These are phyloP conservation scores for Fusarium citri DNA, from an alignment of 2,329 filamentous ascomycete genomes.

Conservation along the genomic window DNA sequence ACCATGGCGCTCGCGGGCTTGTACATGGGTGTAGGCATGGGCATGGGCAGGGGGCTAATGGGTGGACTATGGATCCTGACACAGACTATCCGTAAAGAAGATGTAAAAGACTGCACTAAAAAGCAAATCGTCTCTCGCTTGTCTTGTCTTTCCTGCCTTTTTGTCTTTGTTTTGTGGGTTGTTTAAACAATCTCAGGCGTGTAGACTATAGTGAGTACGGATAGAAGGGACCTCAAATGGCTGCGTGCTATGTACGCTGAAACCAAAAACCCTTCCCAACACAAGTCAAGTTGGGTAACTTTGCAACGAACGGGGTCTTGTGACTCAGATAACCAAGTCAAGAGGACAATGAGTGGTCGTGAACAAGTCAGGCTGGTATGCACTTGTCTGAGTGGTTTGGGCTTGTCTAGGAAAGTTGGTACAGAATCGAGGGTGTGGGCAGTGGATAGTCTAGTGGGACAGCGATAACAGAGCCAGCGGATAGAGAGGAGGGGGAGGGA, in stretches of 20 bases:
- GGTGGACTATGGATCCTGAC: slow-evolving; percentile 31
- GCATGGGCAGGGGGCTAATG: slow-evolving; percentile 5
- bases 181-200: slow-evolving; percentile 19
- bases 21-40: slow-evolving; percentile 7
- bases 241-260: slow-evolving; percentile 14
- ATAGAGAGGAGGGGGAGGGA: slow-evolving; percentile 30
- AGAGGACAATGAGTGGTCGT: slow-evolving; percentile 44
- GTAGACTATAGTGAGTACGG: not conserved
- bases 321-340: slow-evolving; percentile 45
- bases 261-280: slow-evolving; percentile 41
- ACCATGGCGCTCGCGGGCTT: slow-evolving; percentile 43
- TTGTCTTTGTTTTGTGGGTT: slow-evolving; percentile 25
- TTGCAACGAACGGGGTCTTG: slow-evolving; percentile 34
- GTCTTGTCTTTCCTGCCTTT: slow-evolving; percentile 3
- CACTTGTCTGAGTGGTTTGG: slow-evolving; percentile 33
- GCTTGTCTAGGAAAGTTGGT: slow-evolving; percentile 42
- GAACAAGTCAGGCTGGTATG: slow-evolving; percentile 47
- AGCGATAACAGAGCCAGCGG: slow-evolving; percentile 3
- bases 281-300: slow-evolving; percentile 24
- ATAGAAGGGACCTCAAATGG: slow-evolving; percentile 33
- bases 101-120: slow-evolving; percentile 30
- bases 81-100: slow-evolving; percentile 28
- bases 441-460: slow-evolving; percentile 8
- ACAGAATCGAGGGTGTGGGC: slow-evolving; percentile 36
- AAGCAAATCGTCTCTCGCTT: slow-evolving; percentile 27